Percentiles rank a stretch among this genome's conserved stretches.
Conservation (phyloP, 139 green algal genomes). For the Chlorella sp. region DNA sequence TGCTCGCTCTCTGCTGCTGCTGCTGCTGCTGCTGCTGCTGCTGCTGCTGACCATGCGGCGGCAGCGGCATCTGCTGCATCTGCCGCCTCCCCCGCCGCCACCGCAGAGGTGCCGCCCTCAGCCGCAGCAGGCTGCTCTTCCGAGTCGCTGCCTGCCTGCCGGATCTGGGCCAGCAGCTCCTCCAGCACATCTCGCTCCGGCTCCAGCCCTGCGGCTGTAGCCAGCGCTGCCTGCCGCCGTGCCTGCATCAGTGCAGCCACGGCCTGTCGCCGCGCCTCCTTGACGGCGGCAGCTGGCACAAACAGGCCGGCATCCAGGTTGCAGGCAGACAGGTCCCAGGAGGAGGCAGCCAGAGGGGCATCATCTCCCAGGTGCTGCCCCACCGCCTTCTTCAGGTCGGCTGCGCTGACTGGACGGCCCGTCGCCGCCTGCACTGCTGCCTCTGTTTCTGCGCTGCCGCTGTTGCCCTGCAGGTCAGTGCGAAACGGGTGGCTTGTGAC, state of each 20-base stretch:
- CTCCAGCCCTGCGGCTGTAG: conserved; percentile 38
- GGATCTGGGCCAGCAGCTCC: conserved; percentile 40
- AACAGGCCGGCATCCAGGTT: conserved; percentile 68
- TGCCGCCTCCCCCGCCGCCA: conserved; percentile 26
- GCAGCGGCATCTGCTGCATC: neutral
- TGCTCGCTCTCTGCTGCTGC: neutral
- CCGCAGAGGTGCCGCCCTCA: too few species aligned
- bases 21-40: neutral
- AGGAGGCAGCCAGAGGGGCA: conserved; percentile 42
- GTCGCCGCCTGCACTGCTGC: conserved; percentile 39
- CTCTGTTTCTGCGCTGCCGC: conserved; percentile 26
- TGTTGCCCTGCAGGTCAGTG: conserved; percentile 29
- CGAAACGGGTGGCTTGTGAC: too few species aligned
- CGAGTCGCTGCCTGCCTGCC: neutral
- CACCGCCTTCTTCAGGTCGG: conserved; percentile 61
- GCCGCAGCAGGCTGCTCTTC: neutral
- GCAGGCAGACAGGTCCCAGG: conserved; percentile 55
- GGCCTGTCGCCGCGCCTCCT: conserved; percentile 69
- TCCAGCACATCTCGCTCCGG: conserved; percentile 48
- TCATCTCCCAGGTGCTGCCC: conserved; percentile 69
- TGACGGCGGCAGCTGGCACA: conserved; percentile 67
- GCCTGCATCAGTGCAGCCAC: conserved; percentile 60
- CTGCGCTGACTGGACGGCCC: conserved; percentile 40
- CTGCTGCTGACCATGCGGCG: too few species aligned
- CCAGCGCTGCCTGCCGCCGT: neutral